A percentile compares a stretch with the other conserved stretches of the same genome.
Evolutionary conservation across 2,329 filamentous ascomycete species (phyloP).

Genomic region (Sphaerulina vaccinii): DNA sequence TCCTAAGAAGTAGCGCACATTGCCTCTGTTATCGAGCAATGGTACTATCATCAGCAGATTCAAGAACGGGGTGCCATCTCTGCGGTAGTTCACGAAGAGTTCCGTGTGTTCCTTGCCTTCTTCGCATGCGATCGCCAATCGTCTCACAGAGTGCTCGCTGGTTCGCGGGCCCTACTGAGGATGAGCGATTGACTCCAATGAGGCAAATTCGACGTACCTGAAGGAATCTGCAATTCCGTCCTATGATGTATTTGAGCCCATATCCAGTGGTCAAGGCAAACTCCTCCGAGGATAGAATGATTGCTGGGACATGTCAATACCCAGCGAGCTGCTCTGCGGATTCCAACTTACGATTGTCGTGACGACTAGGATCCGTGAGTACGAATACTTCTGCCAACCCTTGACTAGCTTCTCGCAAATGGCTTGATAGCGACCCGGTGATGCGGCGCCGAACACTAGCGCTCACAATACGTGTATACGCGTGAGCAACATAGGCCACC

Average conservation of each 20-base stretch:
- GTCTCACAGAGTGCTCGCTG: constrained; percentile 58
- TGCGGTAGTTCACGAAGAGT: constrained; percentile 69
- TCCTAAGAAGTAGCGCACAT: constrained; percentile 67
- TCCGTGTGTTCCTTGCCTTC: constrained; percentile 68
- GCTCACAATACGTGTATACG: constrained; percentile 66
- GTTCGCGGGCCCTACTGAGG: constrained; percentile 42
- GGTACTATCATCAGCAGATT: constrained; percentile 75
- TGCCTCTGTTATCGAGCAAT: constrained; percentile 64
- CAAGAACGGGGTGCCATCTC: constrained; percentile 74
- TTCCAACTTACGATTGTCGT: constrained; percentile 56
- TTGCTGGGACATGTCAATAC: constrained; percentile 41
- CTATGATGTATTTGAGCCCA: constrained; percentile 68
- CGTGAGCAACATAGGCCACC: constrained; percentile 67
- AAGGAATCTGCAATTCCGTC: constrained; percentile 74
- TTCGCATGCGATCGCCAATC: constrained; percentile 60
- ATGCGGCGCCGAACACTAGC: constrained; percentile 65
- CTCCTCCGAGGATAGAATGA: constrained; percentile 74
- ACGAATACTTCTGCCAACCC: constrained; percentile 75
- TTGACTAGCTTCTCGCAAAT: constrained; percentile 66
- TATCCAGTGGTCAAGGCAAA: constrained; percentile 74
- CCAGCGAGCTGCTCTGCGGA: not conserved
- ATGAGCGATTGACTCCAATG: not conserved
- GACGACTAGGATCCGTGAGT: constrained; percentile 68
- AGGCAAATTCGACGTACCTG: constrained; percentile 60
- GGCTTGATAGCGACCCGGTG: constrained; percentile 62